A percentile compares a stretch with the other conserved stretches of the same genome.
Evolutionary conservation across 257 asterid species (phyloP).

Genomic region (Linderniella brevidens): DNA sequence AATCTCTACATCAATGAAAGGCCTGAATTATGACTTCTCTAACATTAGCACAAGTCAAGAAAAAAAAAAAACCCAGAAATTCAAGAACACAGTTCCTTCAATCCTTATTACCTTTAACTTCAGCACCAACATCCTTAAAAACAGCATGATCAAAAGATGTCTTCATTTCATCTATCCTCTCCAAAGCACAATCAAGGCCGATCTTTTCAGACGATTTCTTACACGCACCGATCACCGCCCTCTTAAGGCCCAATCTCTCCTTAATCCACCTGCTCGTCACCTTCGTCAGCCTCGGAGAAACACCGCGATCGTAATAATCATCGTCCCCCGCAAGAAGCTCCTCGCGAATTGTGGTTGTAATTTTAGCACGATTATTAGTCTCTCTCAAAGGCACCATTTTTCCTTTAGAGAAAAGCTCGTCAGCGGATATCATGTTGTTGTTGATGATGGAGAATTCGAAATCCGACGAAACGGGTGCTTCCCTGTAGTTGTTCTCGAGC

Average conservation of each 20-base stretch:
- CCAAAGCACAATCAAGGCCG: conserved; percentile 19
- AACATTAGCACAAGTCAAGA: no score
- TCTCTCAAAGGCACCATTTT: conserved; percentile 43
- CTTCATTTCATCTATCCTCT: conserved; percentile 42
- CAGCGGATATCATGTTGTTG: conserved; percentile 49
- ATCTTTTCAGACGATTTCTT: conserved; percentile 23
- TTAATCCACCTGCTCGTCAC: conserved; percentile 37
- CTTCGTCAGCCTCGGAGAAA: conserved; percentile 15
- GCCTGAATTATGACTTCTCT: no score
- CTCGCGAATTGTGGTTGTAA: conserved; percentile 47
- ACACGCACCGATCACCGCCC: conserved; percentile 19
- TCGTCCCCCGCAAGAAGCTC: conserved; percentile 52
- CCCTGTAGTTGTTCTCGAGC: conserved; percentile 48
- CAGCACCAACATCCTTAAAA: conserved; percentile 11
- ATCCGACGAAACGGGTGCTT: conserved; percentile 76
- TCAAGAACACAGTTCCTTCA: not conserved
- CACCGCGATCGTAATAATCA: conserved; percentile 14
- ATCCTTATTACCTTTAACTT: conserved; percentile 4
- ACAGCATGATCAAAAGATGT: conserved; percentile 10
- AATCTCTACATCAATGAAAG: no score
- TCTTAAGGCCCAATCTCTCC: conserved; percentile 50
- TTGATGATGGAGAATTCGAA: conserved; percentile 48
- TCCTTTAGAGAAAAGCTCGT: conserved; percentile 63
- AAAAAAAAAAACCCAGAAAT: no score
- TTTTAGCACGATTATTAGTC: conserved; percentile 14